These are phyloP conservation scores for Fusarium sterilihyphosum DNA, from an alignment of 2,329 filamentous ascomycete genomes.

Conservation along the genomic window DNA sequence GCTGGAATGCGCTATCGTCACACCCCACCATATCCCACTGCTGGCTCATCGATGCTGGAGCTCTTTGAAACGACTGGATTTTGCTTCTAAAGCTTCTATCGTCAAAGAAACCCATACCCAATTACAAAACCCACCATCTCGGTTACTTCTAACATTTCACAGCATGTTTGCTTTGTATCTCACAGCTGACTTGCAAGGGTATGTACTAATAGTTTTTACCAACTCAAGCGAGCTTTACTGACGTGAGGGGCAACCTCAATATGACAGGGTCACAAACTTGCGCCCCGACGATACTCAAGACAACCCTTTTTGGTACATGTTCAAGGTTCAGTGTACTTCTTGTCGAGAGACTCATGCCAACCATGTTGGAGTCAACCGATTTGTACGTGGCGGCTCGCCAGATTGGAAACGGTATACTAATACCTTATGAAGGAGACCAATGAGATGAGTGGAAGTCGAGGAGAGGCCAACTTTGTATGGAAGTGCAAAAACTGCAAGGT, in stretches of 20 bases:
- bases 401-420: constrained; percentile 1
- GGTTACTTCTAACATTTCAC: constrained; percentile 19
- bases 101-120: background rate
- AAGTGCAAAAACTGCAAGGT: constrained; percentile 98
- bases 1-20: constrained; percentile 34
- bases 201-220: constrained; percentile 38
- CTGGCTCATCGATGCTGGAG: background rate
- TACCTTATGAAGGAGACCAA: constrained; percentile 74
- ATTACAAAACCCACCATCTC: background rate
- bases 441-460: constrained; percentile 90
- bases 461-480: constrained; percentile 99
- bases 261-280: constrained; percentile 84
- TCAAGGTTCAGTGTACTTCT: constrained; percentile 98
- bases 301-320: constrained; percentile 93
- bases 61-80: constrained; percentile 27
- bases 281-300: constrained; percentile 84
- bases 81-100: constrained; percentile 2
- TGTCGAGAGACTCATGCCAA: constrained; percentile 93
- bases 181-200: constrained; percentile 77
- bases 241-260: constrained; percentile 30
- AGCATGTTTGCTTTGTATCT: constrained; percentile 73
- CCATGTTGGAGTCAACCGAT: constrained; percentile 85
- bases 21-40: constrained; percentile 40
- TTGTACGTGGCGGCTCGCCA: constrained; percentile 66
- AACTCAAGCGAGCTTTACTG: constrained; percentile 19